A percentile compares a stretch with the other conserved stretches of the same genome.
Evolutionary conservation across 1,284 basidiomycete genomes (phyloP).

Genomic region (Trametes hirsuta): DNA sequence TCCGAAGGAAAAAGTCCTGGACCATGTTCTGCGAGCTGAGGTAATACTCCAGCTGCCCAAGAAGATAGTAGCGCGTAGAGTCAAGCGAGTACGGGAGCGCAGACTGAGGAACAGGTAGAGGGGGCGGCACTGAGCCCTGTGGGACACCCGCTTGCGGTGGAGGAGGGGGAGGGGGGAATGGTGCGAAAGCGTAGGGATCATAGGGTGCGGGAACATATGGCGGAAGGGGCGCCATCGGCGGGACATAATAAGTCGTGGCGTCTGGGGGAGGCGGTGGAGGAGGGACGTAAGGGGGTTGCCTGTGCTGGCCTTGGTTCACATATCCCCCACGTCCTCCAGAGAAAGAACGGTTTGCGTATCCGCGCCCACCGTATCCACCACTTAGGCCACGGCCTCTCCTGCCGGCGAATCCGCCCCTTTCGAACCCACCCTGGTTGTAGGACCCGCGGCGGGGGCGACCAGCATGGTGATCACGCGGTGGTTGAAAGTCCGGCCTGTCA

Average conservation of each 20-base stretch:
- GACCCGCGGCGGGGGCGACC: conserved; percentile 35
- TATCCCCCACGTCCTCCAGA: conserved; percentile 34
- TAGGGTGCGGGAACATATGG: conserved; percentile 23
- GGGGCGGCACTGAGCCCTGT: conserved; percentile 31
- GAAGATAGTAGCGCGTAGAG: conserved; percentile 62
- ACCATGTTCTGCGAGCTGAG: conserved; percentile 86
- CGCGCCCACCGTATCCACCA: conserved; percentile 39
- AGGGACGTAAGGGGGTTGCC: conserved; percentile 30
- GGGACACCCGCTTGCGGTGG: conserved; percentile 21
- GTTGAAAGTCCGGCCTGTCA: conserved; percentile 22
- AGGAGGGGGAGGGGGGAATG: conserved; percentile 21
- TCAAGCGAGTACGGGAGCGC: conserved; percentile 65
- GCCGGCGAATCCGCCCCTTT: conserved; percentile 34
- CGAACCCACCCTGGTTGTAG: conserved; percentile 28
- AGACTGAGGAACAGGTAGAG: conserved; percentile 62
- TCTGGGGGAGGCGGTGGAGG: conserved; percentile 21
- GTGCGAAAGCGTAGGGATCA: conserved; percentile 16
- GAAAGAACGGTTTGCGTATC: conserved; percentile 27
- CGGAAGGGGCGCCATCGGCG: conserved; percentile 10
- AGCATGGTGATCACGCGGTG: conserved; percentile 24
- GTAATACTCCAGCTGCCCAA: conserved; percentile 89
- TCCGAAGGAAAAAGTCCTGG: conserved; percentile 80
- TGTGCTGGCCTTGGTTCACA: conserved; percentile 29
- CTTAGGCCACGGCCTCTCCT: conserved; percentile 38
- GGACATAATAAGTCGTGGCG: conserved; percentile 25